Conservation (phyloP, 2,329 filamentous ascomycete species). For the Cercospora zeina region DNA sequence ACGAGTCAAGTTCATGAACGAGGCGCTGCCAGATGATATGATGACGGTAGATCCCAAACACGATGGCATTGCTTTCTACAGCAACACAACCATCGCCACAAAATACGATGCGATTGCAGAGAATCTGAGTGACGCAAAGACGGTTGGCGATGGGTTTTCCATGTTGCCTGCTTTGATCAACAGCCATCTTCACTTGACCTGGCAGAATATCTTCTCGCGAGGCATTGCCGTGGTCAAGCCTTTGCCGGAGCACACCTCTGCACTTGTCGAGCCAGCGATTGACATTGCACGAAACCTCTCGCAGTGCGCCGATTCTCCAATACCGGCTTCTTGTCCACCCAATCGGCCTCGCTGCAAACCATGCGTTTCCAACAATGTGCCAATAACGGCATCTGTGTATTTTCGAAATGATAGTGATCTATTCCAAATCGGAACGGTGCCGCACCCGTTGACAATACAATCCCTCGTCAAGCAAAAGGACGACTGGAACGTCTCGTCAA, state of each 20-base stretch:
- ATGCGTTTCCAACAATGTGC: slow-evolving; percentile 67
- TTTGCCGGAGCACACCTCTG: slow-evolving; percentile 70
- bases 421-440: slow-evolving; percentile 84
- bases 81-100: slow-evolving; percentile 59
- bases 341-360: slow-evolving; percentile 72
- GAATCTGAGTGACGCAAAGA: slow-evolving; percentile 55
- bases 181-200: slow-evolving; percentile 79
- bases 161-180: slow-evolving; percentile 75
- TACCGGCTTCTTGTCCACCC: slow-evolving; percentile 78
- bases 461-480: slow-evolving; percentile 59
- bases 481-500: slow-evolving; percentile 45
- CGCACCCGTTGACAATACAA: slow-evolving; percentile 84
- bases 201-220: slow-evolving; percentile 73
- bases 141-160: slow-evolving; percentile 60
- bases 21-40: slow-evolving; percentile 58
- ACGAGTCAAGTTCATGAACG: slow-evolving; percentile 62
- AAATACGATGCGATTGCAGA: slow-evolving; percentile 69
- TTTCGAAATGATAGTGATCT: slow-evolving; percentile 71
- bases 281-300: slow-evolving; percentile 74
- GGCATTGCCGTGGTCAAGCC: slow-evolving; percentile 84
- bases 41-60: slow-evolving; percentile 67
- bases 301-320: slow-evolving; percentile 70
- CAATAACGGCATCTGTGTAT: slow-evolving; percentile 63
- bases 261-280: slow-evolving; percentile 67
- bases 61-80: slow-evolving; percentile 76